phyloP scores from a whole-genome alignment of 139 green algal species.

The Monoraphidium neglectum region DNA sequence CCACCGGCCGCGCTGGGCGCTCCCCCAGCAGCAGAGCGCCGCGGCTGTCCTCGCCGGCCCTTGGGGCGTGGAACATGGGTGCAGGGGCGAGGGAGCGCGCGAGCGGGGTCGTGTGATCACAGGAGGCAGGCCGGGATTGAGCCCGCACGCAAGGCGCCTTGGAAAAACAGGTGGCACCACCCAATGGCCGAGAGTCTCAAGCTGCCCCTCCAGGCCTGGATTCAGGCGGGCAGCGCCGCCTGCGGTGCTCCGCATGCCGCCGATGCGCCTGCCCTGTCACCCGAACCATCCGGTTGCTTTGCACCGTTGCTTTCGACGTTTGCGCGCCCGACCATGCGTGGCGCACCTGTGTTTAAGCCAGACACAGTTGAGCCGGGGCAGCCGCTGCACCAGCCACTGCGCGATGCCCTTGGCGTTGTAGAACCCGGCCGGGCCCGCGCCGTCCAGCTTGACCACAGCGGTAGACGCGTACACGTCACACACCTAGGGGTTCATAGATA shows the following conservation, averaged over 20 bases:
- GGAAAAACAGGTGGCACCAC: no score
- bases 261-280: no score
- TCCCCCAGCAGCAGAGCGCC: constrained; percentile 20
- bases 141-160: no score
- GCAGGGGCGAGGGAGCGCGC: not conserved
- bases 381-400: constrained; percentile 29
- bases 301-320: no score
- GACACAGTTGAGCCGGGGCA: constrained; percentile 9
- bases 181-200: no score
- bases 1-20: constrained; percentile 21
- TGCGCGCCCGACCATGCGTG: not conserved
- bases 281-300: no score
- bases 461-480: constrained; percentile 33
- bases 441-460: constrained; percentile 61
- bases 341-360: constrained; percentile 34
- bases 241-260: no score
- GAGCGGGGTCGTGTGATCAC: not conserved
- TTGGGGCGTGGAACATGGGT: not conserved
- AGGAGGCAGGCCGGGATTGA: no score
- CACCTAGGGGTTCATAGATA: constrained; percentile 10
- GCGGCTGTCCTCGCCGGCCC: constrained; percentile 9
- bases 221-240: no score
- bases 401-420: constrained; percentile 43
- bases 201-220: no score
- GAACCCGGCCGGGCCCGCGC: constrained; percentile 42